Evolutionary conservation across 176 grass and related monocot species (phyloP).

Genomic region (Poa pratensis): DNA sequence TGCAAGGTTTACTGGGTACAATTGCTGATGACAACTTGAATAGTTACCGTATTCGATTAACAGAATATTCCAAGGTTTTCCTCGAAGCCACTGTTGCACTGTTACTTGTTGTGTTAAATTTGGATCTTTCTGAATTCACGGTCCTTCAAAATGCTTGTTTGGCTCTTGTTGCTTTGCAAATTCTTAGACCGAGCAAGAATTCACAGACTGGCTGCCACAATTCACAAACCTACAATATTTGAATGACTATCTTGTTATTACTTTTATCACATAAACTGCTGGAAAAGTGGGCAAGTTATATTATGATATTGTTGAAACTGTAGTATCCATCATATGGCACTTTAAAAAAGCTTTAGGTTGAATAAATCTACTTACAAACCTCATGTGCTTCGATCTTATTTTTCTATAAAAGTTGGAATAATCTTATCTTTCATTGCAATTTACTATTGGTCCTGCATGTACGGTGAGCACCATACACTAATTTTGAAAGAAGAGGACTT

Average conservation of each 20-base stretch:
- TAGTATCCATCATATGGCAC: not conserved
- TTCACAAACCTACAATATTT: conserved; percentile 19
- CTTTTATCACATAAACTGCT: conserved; percentile 19
- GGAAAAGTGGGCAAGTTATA: not conserved
- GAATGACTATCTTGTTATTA: not conserved
- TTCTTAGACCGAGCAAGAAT: not conserved
- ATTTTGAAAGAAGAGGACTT: conserved; percentile 22
- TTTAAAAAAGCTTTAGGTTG: conserved; percentile 11
- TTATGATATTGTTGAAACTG: not conserved
- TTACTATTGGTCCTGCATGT: not conserved
- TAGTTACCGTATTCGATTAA: conserved; percentile 56
- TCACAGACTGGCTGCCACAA: not conserved
- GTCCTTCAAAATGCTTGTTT: not conserved
- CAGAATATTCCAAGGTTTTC: conserved; percentile 65
- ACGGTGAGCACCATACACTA: conserved; percentile 12
- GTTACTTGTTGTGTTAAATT: conserved; percentile 27
- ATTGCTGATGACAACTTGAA: conserved; percentile 46
- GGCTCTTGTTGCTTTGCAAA: not conserved
- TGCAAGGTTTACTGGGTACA: conserved; percentile 43
- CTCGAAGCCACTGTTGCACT: not conserved
- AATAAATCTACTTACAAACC: not conserved
- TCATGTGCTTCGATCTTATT: not conserved
- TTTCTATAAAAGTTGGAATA: not conserved
- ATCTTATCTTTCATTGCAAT: conserved; percentile 19
- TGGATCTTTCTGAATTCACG: conserved; percentile 8